Conservation (phyloP, 371 early-diverging fungal genomes). For the Mortierella sp. region DNA sequence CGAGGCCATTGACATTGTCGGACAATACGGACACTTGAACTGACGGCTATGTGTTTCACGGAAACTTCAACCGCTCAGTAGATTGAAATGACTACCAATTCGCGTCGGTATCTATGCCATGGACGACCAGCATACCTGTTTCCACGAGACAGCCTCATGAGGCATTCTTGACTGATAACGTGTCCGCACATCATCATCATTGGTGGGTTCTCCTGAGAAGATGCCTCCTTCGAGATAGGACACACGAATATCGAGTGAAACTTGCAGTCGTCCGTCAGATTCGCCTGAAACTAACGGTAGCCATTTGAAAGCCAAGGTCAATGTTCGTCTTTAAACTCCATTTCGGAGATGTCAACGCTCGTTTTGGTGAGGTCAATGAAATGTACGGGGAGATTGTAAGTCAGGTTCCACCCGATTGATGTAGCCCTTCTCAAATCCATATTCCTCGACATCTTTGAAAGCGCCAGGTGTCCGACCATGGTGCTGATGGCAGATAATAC, state of each 20-base stretch:
- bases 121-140: neutral
- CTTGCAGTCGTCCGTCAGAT: constrained; percentile 79
- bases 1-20: constrained; percentile 78
- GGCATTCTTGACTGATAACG: constrained; percentile 92
- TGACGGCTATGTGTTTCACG: constrained; percentile 47
- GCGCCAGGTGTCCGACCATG: no score
- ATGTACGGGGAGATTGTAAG: no score
- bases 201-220: constrained; percentile 94
- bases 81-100: neutral
- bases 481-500: no score
- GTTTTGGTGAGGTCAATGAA: no score
- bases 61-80: no score
- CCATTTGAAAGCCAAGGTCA: constrained; percentile 71
- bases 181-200: constrained; percentile 99
- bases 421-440: no score
- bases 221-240: constrained; percentile 96
- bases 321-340: no score
- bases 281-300: constrained; percentile 27
- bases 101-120: neutral
- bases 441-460: no score
- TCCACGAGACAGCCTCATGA: constrained; percentile 75
- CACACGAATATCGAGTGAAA: constrained; percentile 98
- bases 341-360: no score
- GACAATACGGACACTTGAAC: constrained; percentile 98
- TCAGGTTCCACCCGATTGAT: no score